A percentile compares a stretch with the other conserved stretches of the same genome.
phyloP scores from a whole-genome alignment of 1,284 basidiomycete genomes.

The Ustilago xerochloae region DNA sequence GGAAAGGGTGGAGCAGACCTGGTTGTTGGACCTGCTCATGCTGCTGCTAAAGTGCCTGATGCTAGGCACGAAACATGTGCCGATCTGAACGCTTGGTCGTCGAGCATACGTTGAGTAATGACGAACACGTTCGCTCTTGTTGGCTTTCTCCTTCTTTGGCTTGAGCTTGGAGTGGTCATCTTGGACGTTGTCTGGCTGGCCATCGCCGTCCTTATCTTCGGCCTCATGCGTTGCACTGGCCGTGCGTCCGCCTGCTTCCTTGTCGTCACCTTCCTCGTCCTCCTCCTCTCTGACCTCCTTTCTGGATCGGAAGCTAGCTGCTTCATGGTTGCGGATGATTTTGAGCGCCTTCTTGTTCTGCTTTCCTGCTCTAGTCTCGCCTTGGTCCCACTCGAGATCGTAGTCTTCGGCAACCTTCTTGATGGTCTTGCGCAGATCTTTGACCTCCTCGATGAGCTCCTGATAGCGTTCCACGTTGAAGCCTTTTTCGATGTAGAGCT shows the following conservation, averaged over 20 bases:
- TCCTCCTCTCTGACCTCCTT: constrained; percentile 15
- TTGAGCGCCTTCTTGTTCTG: constrained; percentile 57
- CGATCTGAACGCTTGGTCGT: not conserved
- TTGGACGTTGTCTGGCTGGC: constrained; percentile 45
- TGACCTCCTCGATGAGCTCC: constrained; percentile 60
- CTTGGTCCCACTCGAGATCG: constrained; percentile 63
- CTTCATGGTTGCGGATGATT: constrained; percentile 54
- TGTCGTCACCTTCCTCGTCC: constrained; percentile 21
- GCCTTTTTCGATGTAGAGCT: constrained; percentile 57
- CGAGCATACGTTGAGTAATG: constrained; percentile 24
- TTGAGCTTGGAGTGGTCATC: constrained; percentile 39
- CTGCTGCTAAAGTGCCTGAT: constrained; percentile 20
- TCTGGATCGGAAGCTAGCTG: constrained; percentile 20
- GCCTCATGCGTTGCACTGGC: constrained; percentile 24
- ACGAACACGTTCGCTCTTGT: constrained; percentile 13
- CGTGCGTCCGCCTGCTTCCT: not conserved
- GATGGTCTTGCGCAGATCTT: constrained; percentile 54
- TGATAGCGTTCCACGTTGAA: constrained; percentile 57
- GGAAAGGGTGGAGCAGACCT: not conserved
- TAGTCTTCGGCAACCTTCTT: constrained; percentile 61
- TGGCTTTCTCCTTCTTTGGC: constrained; percentile 30
- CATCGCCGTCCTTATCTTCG: constrained; percentile 51
- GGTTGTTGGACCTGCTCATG: not conserved
- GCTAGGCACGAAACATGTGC: no score
- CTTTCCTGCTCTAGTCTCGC: constrained; percentile 52